A percentile compares a stretch with the other conserved stretches of the same genome.
These are phyloP conservation scores for Entelexis paramagnoliae DNA, from an alignment of 1,139 yeast genomes.

Conservation along the genomic window DNA sequence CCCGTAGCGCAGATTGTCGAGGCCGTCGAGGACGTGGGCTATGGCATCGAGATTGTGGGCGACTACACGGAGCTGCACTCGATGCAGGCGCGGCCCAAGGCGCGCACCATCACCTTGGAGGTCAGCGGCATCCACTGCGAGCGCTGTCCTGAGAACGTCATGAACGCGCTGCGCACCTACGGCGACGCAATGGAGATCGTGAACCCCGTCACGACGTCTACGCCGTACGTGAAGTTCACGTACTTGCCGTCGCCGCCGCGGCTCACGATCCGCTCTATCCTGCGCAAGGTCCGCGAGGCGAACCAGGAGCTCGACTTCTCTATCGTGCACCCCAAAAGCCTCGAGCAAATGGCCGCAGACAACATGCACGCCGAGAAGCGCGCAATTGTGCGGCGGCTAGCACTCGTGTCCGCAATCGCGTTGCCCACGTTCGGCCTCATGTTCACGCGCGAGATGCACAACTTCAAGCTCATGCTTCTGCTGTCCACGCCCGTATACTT, in stretches of 20 bases:
- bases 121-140: conserved; percentile 64
- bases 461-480: conserved; percentile 42
- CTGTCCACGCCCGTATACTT: conserved; percentile 66
- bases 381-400: conserved; percentile 41
- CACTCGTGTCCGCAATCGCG: conserved; percentile 43
- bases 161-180: conserved; percentile 40
- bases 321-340: conserved; percentile 47
- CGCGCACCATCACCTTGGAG: conserved; percentile 45
- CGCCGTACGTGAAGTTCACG: conserved; percentile 53
- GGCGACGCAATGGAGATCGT: conserved; percentile 49
- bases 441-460: conserved; percentile 41
- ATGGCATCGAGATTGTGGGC: conserved; percentile 39
- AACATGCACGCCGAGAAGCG: conserved; percentile 43
- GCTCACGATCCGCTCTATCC: conserved; percentile 44
- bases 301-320: conserved; percentile 42
- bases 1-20: conserved; percentile 38
- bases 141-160: conserved; percentile 54
- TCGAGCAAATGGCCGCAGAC: conserved; percentile 53
- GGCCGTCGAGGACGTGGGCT: conserved; percentile 56
- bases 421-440: conserved; percentile 60
- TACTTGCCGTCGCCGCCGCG: conserved; percentile 49
- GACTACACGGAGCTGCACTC: conserved; percentile 19
- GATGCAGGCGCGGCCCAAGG: conserved; percentile 24
- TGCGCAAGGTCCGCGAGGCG: conserved; percentile 41
- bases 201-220: conserved; percentile 44